Evolutionary conservation across 768 basidiomycete species (phyloP), one percentile per base, ranked within the genome.

Genomic region (Mycena alexandri): DNA sequence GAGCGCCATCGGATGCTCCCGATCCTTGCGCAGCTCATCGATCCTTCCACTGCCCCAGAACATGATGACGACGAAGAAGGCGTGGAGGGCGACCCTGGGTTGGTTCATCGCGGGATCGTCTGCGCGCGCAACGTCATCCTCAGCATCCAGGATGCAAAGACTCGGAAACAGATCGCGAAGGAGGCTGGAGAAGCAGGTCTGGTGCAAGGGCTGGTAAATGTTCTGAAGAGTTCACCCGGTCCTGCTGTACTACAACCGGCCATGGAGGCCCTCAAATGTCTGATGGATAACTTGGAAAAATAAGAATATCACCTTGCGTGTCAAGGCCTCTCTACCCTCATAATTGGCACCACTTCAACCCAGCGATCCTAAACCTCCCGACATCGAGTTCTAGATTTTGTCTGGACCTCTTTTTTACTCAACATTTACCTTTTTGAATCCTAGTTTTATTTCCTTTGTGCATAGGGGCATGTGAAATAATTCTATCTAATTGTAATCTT

Each of bases 41-140:
- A 91, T 71, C 90, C 91, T 34, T 79, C 83, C 29, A 78, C 81
- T 24, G 73, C 78, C 17, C 74, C 75, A 1, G 69, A 69, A 22
- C 71, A 75, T 8, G 80, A 80, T 6, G 80, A 81, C 12, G 82
- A 78, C 10, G 82, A 82, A 12, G 80, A 80, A 9, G 74, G 58
- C 25, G 60, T 73, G 21, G 74, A 80, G 62, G 72, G 78, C 14
- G 80, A 92, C 71, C 81, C 86, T 0, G 93, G 91, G 12, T 84
- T 95, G 44, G 83, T 92, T 13, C 91, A 95, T 75, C 89, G 96
- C 29, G 94, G 90, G 0, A 85, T 92, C 0, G 84, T 94, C n/a
- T 92, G 92, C 73, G 79, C 91, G 24, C 81, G 83, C 42, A 95
- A 94, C 74, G 76, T 96, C 46, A 77, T 83, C 68, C 73, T 81